These are phyloP conservation scores for Colletotrichum aenigma DNA, from an alignment of 2,329 filamentous ascomycete species.

Conservation along the genomic window DNA sequence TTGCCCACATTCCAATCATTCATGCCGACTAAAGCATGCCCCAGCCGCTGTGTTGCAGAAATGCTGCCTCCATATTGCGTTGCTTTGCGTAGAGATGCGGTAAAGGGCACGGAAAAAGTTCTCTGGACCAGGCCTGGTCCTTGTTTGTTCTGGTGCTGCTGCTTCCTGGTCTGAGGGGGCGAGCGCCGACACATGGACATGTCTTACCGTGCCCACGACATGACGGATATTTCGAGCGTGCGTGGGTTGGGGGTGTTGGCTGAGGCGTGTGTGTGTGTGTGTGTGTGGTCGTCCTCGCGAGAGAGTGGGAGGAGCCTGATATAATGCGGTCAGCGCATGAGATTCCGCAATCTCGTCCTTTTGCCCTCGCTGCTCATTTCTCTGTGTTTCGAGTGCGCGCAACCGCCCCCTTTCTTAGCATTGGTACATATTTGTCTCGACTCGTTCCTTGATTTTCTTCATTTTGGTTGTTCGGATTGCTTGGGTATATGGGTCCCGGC, in stretches of 20 bases:
- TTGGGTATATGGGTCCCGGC: neutral
- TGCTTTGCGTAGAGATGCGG: neutral
- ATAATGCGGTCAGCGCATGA: neutral
- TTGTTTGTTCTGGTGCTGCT: neutral
- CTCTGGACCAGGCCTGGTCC: neutral
- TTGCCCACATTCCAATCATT: conserved; percentile 18
- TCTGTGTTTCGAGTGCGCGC: neutral
- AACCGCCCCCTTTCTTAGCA: neutral
- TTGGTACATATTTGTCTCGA: neutral
- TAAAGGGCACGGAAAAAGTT: neutral
- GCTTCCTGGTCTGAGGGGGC: neutral
- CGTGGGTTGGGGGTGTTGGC: neutral
- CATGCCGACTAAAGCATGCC: conserved; percentile 13
- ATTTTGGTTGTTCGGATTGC: neutral
- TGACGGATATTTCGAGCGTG: neutral
- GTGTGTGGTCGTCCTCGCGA: neutral
- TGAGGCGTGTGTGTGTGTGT: neutral
- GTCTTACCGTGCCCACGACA: neutral
- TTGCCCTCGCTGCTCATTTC: neutral
- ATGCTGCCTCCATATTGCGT: conserved; percentile 16
- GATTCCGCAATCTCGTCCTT: neutral
- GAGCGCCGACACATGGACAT: conserved; percentile 8
- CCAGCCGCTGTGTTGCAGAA: conserved; percentile 16
- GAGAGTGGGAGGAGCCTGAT: neutral
- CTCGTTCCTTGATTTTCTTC: neutral